These are phyloP conservation scores for Chaetomium tenue DNA, from an alignment of 495 filamentous ascomycete genomes.

Conservation along the genomic window DNA sequence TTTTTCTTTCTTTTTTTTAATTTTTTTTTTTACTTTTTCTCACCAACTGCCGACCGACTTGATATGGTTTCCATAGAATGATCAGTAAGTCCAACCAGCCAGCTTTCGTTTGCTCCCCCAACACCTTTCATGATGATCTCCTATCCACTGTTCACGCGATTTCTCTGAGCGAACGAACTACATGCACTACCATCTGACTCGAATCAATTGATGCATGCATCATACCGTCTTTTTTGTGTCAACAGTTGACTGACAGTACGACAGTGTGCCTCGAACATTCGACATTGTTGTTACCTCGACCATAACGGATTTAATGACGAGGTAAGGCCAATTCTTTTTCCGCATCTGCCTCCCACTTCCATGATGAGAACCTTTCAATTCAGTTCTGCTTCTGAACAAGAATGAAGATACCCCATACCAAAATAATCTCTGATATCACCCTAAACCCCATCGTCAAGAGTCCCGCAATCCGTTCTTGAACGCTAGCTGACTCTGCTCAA, in stretches of 20 bases:
- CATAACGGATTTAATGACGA: background rate
- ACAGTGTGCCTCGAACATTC: background rate
- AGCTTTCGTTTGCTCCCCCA: background rate
- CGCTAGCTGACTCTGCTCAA: constrained; percentile 26
- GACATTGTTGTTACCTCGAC: no score
- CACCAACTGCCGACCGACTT: background rate
- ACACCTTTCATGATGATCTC: constrained; percentile 54
- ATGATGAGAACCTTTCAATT: constrained; percentile 76
- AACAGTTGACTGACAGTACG: constrained; percentile 15
- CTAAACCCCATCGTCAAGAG: background rate
- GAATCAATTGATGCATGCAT: background rate
- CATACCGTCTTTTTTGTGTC: background rate
- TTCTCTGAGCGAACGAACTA: constrained; percentile 85
- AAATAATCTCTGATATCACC: constrained; percentile 54
- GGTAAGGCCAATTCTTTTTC: constrained; percentile 25
- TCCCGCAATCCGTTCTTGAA: constrained; percentile 12
- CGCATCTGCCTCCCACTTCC: constrained; percentile 28
- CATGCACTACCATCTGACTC: constrained; percentile 99
- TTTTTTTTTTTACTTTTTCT: no score
- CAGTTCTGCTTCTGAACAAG: constrained; percentile 95
- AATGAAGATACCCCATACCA: constrained; percentile 81
- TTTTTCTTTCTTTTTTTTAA: no score
- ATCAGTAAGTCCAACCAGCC: constrained; percentile 20
- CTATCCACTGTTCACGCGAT: constrained; percentile 61
- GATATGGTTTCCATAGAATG: background rate